phyloP scores from a whole-genome alignment of 768 basidiomycete genomes.

The Hygrocybe punicea region DNA sequence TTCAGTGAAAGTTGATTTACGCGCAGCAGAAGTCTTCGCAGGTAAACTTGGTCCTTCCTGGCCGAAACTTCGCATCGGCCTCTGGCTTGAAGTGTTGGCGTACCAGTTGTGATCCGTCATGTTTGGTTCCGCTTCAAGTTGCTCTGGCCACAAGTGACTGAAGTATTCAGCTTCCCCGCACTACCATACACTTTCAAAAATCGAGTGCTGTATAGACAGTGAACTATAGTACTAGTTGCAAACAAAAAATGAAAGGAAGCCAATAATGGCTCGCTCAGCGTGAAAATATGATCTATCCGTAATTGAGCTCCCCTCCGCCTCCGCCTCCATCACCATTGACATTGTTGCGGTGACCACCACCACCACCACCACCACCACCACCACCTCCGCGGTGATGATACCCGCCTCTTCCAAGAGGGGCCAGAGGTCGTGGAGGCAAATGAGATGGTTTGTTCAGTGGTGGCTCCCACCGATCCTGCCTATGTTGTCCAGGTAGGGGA shows the following conservation, averaged over 20 bases:
- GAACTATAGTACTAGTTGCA: not conserved
- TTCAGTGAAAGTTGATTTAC: not conserved
- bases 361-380: constrained; percentile 4
- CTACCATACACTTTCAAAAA: too few relatives aligned
- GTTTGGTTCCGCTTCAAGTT: too few relatives aligned
- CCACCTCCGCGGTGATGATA: constrained; percentile 5
- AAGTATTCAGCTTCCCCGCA: too few relatives aligned
- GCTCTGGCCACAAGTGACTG: too few relatives aligned
- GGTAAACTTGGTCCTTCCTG: not conserved
- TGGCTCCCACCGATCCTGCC: not conserved
- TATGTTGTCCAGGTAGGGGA: constrained; percentile 1
- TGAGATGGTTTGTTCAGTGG: constrained; percentile 11
- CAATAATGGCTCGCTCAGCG: too few relatives aligned
- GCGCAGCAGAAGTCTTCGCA: not conserved
- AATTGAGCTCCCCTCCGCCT: constrained; percentile 26
- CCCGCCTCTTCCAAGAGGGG: constrained; percentile 13
- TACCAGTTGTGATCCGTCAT: too few relatives aligned
- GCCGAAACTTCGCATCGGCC: not conserved
- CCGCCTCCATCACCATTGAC: constrained; percentile 11
- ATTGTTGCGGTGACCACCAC: constrained; percentile 5
- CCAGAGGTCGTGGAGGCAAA: constrained; percentile 15
- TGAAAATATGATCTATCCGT: constrained; percentile 16
- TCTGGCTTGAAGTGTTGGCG: too few relatives aligned
- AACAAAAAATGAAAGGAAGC: too few relatives aligned
- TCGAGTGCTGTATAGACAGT: too few relatives aligned